Evolutionary conservation across 208 protist species (phyloP).

Genomic region (Acanthamoeba lenticulata): DNA sequence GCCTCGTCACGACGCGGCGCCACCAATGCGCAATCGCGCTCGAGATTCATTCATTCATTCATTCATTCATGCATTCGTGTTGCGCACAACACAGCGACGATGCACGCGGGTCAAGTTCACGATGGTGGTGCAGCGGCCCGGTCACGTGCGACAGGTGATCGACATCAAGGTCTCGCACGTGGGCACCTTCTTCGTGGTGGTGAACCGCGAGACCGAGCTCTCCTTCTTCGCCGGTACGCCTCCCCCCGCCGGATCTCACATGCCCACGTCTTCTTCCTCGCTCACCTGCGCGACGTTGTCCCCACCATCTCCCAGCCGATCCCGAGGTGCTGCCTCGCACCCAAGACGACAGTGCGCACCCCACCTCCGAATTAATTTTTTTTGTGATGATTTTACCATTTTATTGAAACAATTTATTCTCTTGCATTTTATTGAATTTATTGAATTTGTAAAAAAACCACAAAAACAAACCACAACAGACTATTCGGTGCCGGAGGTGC

Average conservation of each 20-base stretch:
- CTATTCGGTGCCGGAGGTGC: background rate
- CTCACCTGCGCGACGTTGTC: background rate
- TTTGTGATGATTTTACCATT: too few species aligned
- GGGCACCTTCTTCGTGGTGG: background rate
- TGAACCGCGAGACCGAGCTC: background rate
- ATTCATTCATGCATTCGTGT: too few species aligned
- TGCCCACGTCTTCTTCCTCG: background rate
- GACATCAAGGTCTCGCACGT: background rate
- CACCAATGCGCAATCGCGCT: too few species aligned
- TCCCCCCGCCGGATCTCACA: background rate
- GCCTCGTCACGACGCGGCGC: background rate
- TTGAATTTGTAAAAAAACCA: too few species aligned
- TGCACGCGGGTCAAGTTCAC: background rate
- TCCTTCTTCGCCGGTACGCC: background rate
- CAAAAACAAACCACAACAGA: too few species aligned
- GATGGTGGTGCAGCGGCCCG: background rate
- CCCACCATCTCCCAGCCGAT: background rate
- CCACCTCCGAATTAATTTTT: too few species aligned
- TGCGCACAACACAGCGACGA: too few species aligned
- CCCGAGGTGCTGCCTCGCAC: background rate
- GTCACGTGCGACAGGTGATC: background rate
- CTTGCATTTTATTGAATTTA: too few species aligned
- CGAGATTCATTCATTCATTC: too few species aligned
- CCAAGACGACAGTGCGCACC: background rate
- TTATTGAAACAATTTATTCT: too few species aligned